Conservation (phyloP, 768 basidiomycete species). For the Collybia mongolica region DNA sequence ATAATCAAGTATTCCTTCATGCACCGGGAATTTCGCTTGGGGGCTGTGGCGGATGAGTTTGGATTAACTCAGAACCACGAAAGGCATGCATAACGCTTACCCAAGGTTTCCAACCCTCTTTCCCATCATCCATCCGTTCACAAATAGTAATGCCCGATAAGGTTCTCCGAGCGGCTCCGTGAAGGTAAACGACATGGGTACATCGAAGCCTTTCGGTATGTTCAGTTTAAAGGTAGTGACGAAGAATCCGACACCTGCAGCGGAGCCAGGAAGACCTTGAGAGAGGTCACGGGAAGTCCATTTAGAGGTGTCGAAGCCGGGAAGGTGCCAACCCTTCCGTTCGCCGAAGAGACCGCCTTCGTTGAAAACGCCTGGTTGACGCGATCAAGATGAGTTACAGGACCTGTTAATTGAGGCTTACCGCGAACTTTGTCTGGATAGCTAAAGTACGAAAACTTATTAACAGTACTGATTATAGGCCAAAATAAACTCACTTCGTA, state of each 20-base stretch:
- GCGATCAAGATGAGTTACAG: not conserved
- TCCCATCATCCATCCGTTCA: slow-evolving; percentile 92
- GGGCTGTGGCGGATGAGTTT: slow-evolving; percentile 41
- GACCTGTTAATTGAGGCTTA: slow-evolving; percentile 6
- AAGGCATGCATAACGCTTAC: slow-evolving; percentile 30
- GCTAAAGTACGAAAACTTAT: slow-evolving; percentile 34
- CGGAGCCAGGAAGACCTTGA: slow-evolving; percentile 52
- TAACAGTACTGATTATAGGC: not conserved
- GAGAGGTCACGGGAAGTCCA: slow-evolving; percentile 61
- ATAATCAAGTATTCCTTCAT: slow-evolving; percentile 76
- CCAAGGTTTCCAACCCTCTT: slow-evolving; percentile 73
- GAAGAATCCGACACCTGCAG: slow-evolving; percentile 81
- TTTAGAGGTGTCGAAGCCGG: slow-evolving; percentile 59
- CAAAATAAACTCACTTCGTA: slow-evolving; percentile 40
- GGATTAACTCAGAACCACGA: slow-evolving; percentile 1
- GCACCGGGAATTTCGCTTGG: slow-evolving; percentile 81
- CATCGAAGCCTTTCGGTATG: slow-evolving; percentile 60
- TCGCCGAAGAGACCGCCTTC: slow-evolving; percentile 76
- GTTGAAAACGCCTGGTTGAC: slow-evolving; percentile 51
- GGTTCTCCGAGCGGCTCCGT: slow-evolving; percentile 56
- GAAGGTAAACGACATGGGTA: slow-evolving; percentile 72
- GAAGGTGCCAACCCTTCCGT: slow-evolving; percentile 72
- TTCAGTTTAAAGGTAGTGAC: slow-evolving; percentile 68
- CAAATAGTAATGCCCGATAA: slow-evolving; percentile 72
- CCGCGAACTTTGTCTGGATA: slow-evolving; percentile 70